Evolutionary conservation across 805 yeast species (phyloP).

Genomic region (Martiniozyma abietophila): DNA sequence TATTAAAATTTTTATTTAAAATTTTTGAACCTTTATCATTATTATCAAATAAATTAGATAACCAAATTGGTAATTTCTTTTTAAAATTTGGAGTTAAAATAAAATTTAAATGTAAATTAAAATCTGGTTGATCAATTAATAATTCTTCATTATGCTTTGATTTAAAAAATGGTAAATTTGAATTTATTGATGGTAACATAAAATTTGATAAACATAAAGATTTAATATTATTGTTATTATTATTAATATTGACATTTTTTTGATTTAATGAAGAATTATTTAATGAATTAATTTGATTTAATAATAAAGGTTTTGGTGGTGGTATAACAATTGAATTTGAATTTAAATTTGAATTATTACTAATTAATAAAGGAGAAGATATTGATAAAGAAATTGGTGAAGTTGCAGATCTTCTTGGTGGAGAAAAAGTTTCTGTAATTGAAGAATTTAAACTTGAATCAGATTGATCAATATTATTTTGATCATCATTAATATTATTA

Average conservation of each 20-base stretch:
- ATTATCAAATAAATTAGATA: conserved; percentile 29
- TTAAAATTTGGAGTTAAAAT: conserved; percentile 15
- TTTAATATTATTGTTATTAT: neutral
- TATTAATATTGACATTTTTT: neutral
- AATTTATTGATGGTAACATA: conserved; percentile 36
- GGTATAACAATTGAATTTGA: too few relatives aligned
- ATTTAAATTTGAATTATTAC: too few relatives aligned
- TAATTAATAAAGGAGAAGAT: too few relatives aligned
- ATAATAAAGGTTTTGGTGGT: conserved; percentile 1
- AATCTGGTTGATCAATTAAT: conserved; percentile 20
- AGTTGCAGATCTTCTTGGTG: conserved; percentile 12
- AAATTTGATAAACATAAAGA: conserved; percentile 40
- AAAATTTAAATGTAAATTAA: conserved; percentile 20
- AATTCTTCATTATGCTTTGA: conserved; percentile 48
- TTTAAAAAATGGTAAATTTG: conserved; percentile 35
- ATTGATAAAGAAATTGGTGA: conserved; percentile 8
- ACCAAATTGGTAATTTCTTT: conserved; percentile 45
- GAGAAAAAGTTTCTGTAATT: conserved; percentile 10
- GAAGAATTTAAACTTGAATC: conserved; percentile 6
- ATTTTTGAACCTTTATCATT: conserved; percentile 29
- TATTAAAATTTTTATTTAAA: conserved; percentile 47
- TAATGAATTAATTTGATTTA: neutral
- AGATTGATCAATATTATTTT: neutral
- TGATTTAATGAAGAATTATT: neutral
- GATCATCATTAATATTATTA: neutral